Evolutionary conservation across 2,329 filamentous ascomycete species (phyloP).

Genomic region (Lachnellula suecica): DNA sequence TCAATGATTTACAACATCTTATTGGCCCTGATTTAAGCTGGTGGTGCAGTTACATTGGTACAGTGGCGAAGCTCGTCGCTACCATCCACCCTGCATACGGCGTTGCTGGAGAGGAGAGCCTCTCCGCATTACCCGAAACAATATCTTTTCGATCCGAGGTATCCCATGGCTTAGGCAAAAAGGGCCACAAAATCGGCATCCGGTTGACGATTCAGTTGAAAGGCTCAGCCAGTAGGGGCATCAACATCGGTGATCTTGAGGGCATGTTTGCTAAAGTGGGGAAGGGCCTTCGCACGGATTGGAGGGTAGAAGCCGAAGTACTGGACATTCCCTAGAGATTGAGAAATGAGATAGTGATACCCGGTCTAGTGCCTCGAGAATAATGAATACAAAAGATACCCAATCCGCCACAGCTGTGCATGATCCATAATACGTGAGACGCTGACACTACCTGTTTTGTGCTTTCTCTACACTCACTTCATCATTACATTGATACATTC

Average conservation of each 20-base stretch:
- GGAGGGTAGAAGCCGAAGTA: conserved; percentile 27
- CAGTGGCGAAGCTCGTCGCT: conserved; percentile 20
- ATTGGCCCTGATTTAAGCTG: conserved; percentile 27
- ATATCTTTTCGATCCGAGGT: background rate
- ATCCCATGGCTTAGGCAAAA: conserved; percentile 17
- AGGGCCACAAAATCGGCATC: conserved; percentile 21
- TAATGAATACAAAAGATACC: too few species aligned
- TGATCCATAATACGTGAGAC: too few species aligned
- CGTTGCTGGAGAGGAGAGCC: background rate
- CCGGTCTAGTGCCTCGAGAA: too few species aligned
- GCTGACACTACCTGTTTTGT: too few species aligned
- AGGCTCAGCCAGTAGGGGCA: conserved; percentile 5
- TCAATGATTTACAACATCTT: conserved; percentile 24
- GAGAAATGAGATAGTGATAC: background rate
- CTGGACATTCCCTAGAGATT: background rate
- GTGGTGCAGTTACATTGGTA: conserved; percentile 33
- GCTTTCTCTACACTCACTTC: too few species aligned
- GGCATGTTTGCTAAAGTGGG: conserved; percentile 48
- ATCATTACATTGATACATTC: too few species aligned
- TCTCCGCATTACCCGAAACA: background rate
- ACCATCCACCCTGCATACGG: conserved; percentile 19
- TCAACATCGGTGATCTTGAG: conserved; percentile 29
- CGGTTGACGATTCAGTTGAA: background rate
- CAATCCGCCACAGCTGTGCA: too few species aligned
- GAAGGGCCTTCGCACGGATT: conserved; percentile 50